Conservation (phyloP, 148 eudicot species). For the Nepenthes gracilis region DNA sequence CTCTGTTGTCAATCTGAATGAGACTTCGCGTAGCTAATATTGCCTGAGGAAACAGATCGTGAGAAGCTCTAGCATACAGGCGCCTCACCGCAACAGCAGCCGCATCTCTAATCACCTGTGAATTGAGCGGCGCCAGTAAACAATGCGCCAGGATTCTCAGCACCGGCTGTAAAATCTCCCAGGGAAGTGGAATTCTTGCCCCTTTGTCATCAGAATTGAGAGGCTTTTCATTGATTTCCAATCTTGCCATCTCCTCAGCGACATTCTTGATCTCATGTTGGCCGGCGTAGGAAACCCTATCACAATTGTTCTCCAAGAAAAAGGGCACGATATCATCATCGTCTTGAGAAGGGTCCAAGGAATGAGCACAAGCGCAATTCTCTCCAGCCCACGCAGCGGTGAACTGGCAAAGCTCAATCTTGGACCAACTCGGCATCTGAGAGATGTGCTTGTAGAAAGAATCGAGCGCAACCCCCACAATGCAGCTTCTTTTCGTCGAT, state of each 20-base stretch:
- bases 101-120: slow-evolving; percentile 42
- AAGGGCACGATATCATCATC: slow-evolving; percentile 12
- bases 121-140: slow-evolving; percentile 59
- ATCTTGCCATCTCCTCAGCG: slow-evolving; percentile 9
- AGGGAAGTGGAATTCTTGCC: slow-evolving; percentile 60
- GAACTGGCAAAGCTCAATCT: slow-evolving; percentile 60
- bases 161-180: slow-evolving; percentile 84
- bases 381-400: slow-evolving; percentile 70
- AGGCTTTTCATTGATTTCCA: slow-evolving; percentile 10
- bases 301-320: slow-evolving; percentile 2
- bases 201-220: slow-evolving; percentile 8
- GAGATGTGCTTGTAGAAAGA: slow-evolving; percentile 65
- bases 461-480: slow-evolving; percentile 68
- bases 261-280: slow-evolving; percentile 12
- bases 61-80: slow-evolving; percentile 77
- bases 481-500: slow-evolving; percentile 71
- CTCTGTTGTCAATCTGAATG: slow-evolving; percentile 58
- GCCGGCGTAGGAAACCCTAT: not conserved
- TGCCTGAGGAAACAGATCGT: slow-evolving; percentile 79
- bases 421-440: slow-evolving; percentile 83
- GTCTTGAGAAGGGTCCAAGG: slow-evolving; percentile 14
- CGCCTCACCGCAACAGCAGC: slow-evolving; percentile 61
- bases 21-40: slow-evolving; percentile 74
- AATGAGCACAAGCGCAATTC: slow-evolving; percentile 49
- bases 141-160: slow-evolving; percentile 84